phyloP scores from a whole-genome alignment of 2,329 filamentous ascomycete species.

The Albifimbria verrucaria region DNA sequence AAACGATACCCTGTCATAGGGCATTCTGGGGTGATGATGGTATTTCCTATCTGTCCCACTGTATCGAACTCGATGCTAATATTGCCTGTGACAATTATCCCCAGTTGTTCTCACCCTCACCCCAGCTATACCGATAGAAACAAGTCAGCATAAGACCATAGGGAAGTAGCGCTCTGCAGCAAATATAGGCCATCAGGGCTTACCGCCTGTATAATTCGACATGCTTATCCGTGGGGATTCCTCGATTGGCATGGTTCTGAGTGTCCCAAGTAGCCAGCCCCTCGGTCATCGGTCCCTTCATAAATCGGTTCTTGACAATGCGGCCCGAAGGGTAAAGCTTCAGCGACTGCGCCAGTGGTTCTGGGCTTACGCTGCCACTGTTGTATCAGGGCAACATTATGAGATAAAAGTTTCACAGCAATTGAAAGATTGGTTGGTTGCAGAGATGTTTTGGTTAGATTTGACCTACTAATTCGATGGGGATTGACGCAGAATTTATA shows the following conservation, averaged over 20 bases:
- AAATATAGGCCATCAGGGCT: too few species aligned
- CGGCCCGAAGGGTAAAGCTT: constrained; percentile 45
- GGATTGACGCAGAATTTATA: too few species aligned
- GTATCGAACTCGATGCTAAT: constrained; percentile 58
- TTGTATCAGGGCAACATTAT: too few species aligned
- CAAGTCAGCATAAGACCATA: background rate
- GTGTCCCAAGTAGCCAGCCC: constrained; percentile 56
- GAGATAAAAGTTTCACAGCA: too few species aligned
- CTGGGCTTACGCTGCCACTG: constrained; percentile 11
- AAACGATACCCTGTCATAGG: constrained; percentile 53
- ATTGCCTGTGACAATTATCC: constrained; percentile 59
- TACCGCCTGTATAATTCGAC: constrained; percentile 50
- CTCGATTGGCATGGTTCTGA: constrained; percentile 43
- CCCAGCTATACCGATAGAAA: too few species aligned
- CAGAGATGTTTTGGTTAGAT: too few species aligned
- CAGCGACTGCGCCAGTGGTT: constrained; percentile 39
- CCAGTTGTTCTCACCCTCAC: constrained; percentile 41
- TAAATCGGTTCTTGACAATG: constrained; percentile 56
- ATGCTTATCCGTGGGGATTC: constrained; percentile 27
- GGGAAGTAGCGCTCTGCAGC: background rate
- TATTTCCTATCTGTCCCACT: constrained; percentile 50
- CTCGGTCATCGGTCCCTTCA: constrained; percentile 65
- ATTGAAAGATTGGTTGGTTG: too few species aligned
- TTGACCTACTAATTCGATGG: too few species aligned
- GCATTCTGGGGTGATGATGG: constrained; percentile 51